These are phyloP conservation scores for Stephania yunnanensis DNA, from an alignment of 164 flowering plant genomes.

Conservation along the genomic window DNA sequence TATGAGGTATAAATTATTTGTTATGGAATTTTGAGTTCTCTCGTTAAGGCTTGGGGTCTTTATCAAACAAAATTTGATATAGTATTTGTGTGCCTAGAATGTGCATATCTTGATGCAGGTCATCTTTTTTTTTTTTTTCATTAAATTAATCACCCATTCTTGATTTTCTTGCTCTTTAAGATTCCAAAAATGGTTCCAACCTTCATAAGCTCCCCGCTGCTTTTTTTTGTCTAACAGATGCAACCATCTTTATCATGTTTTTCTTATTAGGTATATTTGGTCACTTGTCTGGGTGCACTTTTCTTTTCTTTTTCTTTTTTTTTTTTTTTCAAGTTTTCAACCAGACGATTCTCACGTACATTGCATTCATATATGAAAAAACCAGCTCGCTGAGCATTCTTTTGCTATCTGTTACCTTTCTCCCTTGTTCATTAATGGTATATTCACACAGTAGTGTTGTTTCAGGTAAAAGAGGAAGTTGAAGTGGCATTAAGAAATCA, in stretches of 20 bases:
- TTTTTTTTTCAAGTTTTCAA: neutral
- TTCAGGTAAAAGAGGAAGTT: conserved; percentile 36
- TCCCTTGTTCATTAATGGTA: neutral
- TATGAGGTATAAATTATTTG: neutral
- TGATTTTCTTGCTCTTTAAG: neutral
- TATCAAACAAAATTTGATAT: too few species aligned
- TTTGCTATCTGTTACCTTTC: neutral
- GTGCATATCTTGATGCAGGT: neutral
- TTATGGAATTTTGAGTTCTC: too few species aligned
- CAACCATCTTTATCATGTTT: neutral
- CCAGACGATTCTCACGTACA: neutral
- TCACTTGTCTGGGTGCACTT: neutral
- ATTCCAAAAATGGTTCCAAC: neutral
- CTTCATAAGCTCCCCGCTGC: neutral
- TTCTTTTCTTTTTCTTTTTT: too few species aligned
- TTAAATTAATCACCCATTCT: neutral
- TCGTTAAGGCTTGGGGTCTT: too few species aligned
- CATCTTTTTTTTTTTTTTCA: neutral
- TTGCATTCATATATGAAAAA: neutral
- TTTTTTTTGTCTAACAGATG: neutral
- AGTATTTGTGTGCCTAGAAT: too few species aligned
- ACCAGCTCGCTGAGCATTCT: neutral
- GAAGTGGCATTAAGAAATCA: conserved; percentile 27
- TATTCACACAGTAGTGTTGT: neutral
- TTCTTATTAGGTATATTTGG: neutral